phyloP scores from a whole-genome alignment of 2,329 filamentous ascomycete genomes.

The Colletotrichum camelliae region DNA sequence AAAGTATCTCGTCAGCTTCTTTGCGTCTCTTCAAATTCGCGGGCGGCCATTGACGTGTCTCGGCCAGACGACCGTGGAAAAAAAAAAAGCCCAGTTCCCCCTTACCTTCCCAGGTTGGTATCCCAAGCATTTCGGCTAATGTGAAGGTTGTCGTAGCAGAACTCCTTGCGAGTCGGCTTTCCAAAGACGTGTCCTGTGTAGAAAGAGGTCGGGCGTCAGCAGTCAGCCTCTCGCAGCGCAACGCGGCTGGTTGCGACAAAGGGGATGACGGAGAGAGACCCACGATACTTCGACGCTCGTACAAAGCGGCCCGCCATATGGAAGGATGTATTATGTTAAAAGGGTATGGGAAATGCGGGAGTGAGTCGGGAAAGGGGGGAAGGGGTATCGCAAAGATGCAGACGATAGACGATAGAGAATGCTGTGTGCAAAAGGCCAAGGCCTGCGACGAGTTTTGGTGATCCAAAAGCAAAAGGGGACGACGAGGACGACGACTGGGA shows the following conservation, averaged over 20 bases:
- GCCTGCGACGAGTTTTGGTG: slow-evolving; percentile 7
- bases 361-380: not conserved
- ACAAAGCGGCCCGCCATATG: slow-evolving; percentile 70
- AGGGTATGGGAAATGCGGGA: not conserved
- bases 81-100: not conserved
- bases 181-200: slow-evolving; percentile 93
- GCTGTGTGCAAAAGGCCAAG: slow-evolving; percentile 8
- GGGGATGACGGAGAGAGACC: slow-evolving; percentile 32
- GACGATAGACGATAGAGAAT: slow-evolving; percentile 16
- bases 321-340: slow-evolving; percentile 7
- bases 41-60: slow-evolving; percentile 1
- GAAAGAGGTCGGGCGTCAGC: slow-evolving; percentile 15
- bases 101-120: slow-evolving; percentile 93
- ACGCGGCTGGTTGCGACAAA: slow-evolving; percentile 28
- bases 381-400: not conserved
- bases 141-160: slow-evolving; percentile 97
- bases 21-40: not conserved
- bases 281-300: slow-evolving; percentile 73
- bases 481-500: slow-evolving; percentile 4
- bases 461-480: slow-evolving; percentile 9
- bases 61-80: not conserved
- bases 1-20: not conserved
- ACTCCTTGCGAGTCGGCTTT: slow-evolving; percentile 92
- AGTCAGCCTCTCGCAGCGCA: slow-evolving; percentile 29
- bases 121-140: slow-evolving; percentile 99